These are phyloP conservation scores for Podospora pseudopauciseta DNA, from an alignment of 495 filamentous ascomycete genomes.

Conservation along the genomic window DNA sequence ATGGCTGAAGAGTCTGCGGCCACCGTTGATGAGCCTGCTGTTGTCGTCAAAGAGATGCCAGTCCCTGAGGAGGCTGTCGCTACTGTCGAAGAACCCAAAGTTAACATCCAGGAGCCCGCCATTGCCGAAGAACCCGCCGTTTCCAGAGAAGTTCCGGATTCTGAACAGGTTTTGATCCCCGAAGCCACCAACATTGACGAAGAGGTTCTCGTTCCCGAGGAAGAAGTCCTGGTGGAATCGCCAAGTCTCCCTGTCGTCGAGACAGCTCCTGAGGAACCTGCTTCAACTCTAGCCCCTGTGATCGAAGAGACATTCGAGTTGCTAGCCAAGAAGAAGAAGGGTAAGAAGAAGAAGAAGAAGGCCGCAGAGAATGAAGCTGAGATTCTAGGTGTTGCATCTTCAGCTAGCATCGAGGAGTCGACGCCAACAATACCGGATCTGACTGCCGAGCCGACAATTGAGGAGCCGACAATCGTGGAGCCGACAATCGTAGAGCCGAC, in stretches of 20 bases:
- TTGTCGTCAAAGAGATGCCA: constrained; percentile 1
- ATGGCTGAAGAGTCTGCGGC: neutral
- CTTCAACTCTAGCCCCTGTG: neutral
- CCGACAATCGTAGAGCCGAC: neutral
- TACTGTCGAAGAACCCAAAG: neutral
- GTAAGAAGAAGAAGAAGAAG: neutral
- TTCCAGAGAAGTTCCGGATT: neutral
- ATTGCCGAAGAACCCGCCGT: neutral
- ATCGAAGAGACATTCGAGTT: neutral
- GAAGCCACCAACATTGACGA: neutral
- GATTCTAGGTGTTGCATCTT: neutral
- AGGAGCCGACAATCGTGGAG: neutral
- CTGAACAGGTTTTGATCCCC: no score
- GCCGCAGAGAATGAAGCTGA: neutral
- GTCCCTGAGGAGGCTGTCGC: neutral
- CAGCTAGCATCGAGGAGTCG: neutral
- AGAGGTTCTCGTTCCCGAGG: neutral
- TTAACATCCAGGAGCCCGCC: neutral
- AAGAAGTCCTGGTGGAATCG: neutral
- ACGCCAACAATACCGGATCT: neutral
- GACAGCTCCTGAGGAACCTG: neutral
- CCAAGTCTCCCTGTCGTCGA: neutral
- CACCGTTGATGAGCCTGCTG: constrained; percentile 1
- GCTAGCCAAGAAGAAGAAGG: neutral
- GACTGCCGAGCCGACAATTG: neutral